Base-by-base conservation (phyloP, 306 rosid genomes). In the Pyrus betulifolia region DNA sequence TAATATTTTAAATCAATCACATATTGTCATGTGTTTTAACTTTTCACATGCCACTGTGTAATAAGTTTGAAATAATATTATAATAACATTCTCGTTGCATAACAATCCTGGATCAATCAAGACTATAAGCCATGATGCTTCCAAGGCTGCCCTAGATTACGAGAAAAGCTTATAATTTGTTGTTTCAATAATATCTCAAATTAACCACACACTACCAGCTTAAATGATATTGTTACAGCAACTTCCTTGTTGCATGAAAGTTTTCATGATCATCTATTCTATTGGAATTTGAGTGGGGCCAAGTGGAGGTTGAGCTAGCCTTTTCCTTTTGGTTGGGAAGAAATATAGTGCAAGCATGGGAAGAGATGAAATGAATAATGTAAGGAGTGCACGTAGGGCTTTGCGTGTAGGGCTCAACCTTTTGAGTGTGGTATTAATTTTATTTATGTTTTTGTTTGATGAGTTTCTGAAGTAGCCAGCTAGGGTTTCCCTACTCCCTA, bases 311-410 rank as follows among this genome's bases (percentile, higher is more conserved):
- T 61, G 0, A 25, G 13, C 31, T 3, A 61, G 33, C 33, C 28
- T 27, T 61, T 12, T 13, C 18, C 38, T 18, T 64, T 31, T 7
- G 44, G 22, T 33, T 66, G 49, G 70, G 61, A 61, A 76, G 77
- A 60, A 42, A 59, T 35, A 64, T 73, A 77, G 78, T 73, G 82
- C 78, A 75, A 77, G 64, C 67, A 69, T 62, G 67, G 67, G n/a
- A 62, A 13, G 76, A 82, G 89, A 83, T 25, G 67, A 19, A 64
- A 64, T 67, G 55, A 73, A 88, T 84, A 85, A 86, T 85, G 90
- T 55, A 87, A 64, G 52, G 96, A 86, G 89, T 84, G 85, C 84
- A 91, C 90, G 89, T 82, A 86, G 93, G 89, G 89, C 82, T 86
- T 89, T 91, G 95, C 93, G 95, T 89, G 95, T 91, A 81, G 86